These are phyloP conservation scores for Apiotrichum gracile DNA, from an alignment of 1,284 basidiomycete species.

Conservation along the genomic window DNA sequence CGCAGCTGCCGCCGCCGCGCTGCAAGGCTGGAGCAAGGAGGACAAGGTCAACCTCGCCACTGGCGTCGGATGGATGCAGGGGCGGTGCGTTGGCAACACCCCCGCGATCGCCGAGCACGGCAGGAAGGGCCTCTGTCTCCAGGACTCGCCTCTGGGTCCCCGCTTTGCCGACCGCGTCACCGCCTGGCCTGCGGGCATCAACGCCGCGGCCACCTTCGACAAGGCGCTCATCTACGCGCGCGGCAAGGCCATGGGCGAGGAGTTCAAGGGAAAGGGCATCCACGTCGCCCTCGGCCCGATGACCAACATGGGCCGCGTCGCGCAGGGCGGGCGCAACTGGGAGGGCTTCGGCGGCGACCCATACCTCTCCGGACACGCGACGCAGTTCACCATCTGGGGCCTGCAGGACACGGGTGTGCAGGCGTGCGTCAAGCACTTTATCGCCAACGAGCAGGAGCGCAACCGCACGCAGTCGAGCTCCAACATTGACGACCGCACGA, in stretches of 20 bases:
- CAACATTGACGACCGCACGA: constrained; percentile 21
- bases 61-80: constrained; percentile 46
- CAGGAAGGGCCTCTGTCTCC: constrained; percentile 64
- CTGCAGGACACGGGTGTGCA: constrained; percentile 66
- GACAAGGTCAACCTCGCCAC: constrained; percentile 51
- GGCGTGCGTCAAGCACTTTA: constrained; percentile 34
- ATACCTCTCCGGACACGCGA: constrained; percentile 61
- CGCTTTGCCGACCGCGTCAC: constrained; percentile 52
- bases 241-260: constrained; percentile 69
- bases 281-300: constrained; percentile 59
- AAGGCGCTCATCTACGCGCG: constrained; percentile 65
- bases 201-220: constrained; percentile 64
- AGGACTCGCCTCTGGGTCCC: constrained; percentile 33
- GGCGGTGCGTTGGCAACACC: constrained; percentile 63
- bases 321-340: constrained; percentile 71
- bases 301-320: constrained; percentile 53
- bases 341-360: constrained; percentile 69
- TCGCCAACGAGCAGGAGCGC: constrained; percentile 26
- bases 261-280: constrained; percentile 73
- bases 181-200: constrained; percentile 67
- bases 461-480: constrained; percentile 21
- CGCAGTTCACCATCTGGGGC: constrained; percentile 68
- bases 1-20: constrained; percentile 38
- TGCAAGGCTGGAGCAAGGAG: constrained; percentile 47
- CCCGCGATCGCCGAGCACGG: constrained; percentile 56